Conservation (phyloP, 163 green algal genomes). For the Scenedesmus sp. region DNA sequence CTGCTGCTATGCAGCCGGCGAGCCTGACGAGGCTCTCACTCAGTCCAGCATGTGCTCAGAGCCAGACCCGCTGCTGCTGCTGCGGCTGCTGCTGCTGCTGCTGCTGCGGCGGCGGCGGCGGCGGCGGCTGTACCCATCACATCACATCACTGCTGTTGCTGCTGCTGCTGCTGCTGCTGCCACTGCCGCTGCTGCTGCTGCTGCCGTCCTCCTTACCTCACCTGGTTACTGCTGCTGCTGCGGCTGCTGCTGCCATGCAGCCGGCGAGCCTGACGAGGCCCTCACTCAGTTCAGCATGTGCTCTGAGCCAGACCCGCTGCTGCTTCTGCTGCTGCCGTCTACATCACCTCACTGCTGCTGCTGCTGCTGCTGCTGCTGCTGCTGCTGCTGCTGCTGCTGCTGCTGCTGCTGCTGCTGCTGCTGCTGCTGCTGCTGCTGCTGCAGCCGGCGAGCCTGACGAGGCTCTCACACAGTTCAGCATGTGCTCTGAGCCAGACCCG, state of each 20-base stretch:
- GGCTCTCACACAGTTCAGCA: slow-evolving; percentile 82
- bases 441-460: slow-evolving; percentile 75
- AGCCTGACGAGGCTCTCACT: slow-evolving; percentile 81
- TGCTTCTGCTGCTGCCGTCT: background rate
- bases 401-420: background rate
- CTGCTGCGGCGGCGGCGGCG: no score
- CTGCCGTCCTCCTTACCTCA: no score
- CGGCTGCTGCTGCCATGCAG: slow-evolving; percentile 61
- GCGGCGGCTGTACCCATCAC: background rate
- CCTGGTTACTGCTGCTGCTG: no score
- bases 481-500: slow-evolving; percentile 67
- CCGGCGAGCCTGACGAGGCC: slow-evolving; percentile 78
- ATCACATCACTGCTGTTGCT: background rate
- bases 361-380: background rate
- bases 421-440: slow-evolving; percentile 62
- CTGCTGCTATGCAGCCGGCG: slow-evolving; percentile 66
- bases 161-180: background rate
- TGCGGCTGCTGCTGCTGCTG: background rate
- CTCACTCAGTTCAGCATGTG: slow-evolving; percentile 53
- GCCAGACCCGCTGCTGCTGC: background rate
- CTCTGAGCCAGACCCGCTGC: no score
- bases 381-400: background rate
- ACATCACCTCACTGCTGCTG: background rate
- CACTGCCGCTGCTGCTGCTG: background rate
- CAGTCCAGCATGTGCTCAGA: no score